Evolutionary conservation across 495 filamentous ascomycete genomes (phyloP).

Genomic region (Penicillium silybi): DNA sequence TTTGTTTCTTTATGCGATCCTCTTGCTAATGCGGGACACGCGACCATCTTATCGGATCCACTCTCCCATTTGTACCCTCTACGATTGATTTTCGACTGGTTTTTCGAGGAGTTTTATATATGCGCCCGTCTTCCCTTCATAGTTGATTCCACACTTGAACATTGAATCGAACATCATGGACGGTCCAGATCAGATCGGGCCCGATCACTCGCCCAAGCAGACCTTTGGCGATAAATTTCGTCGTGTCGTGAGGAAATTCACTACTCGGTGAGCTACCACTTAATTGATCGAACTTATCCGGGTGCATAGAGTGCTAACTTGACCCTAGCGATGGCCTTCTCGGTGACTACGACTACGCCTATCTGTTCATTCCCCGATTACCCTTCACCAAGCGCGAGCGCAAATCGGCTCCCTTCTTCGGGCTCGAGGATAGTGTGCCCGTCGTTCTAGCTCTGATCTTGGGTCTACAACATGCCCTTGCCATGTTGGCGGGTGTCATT

Average conservation of each 20-base stretch:
- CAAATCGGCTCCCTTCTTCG: constrained; percentile 76
- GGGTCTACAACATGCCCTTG: constrained; percentile 66
- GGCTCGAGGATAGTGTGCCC: constrained; percentile 78
- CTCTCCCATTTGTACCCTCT: constrained; percentile 7
- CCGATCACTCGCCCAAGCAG: constrained; percentile 39
- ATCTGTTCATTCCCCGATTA: constrained; percentile 72
- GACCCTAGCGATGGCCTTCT: constrained; percentile 62
- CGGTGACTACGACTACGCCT: constrained; percentile 82
- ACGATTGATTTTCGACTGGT: background rate
- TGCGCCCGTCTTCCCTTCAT: background rate
- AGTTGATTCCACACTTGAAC: background rate
- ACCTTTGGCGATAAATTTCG: constrained; percentile 34
- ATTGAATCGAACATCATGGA: constrained; percentile 32
- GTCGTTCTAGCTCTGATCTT: constrained; percentile 70
- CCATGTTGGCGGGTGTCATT: constrained; percentile 70
- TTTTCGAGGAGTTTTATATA: background rate
- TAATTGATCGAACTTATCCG: too few species aligned
- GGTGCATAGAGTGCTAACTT: background rate
- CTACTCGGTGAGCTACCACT: too few species aligned
- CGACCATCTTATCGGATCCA: constrained; percentile 8
- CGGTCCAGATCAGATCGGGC: constrained; percentile 50
- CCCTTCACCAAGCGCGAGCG: constrained; percentile 72
- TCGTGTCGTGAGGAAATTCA: constrained; percentile 38
- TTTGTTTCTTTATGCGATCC: constrained; percentile 15
- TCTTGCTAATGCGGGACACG: constrained; percentile 19